Percentiles rank a stretch among this genome's conserved stretches.
Conservation (phyloP, 2,329 filamentous ascomycete species). For the Alternaria atra region DNA sequence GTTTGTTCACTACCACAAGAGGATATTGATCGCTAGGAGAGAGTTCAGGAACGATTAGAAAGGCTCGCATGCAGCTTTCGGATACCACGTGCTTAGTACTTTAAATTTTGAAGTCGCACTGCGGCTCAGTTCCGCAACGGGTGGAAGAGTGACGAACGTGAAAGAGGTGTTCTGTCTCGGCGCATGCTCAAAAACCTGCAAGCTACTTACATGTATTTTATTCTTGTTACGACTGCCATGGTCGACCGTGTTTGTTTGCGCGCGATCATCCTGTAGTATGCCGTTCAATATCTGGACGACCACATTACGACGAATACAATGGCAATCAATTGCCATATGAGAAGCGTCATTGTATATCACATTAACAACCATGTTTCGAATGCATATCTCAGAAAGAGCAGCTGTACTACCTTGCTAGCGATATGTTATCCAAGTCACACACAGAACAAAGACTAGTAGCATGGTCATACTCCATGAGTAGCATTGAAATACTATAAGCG, state of each 20-base stretch:
- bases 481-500: conserved; percentile 10
- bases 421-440: neutral
- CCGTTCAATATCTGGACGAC: neutral
- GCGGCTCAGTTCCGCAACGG: neutral
- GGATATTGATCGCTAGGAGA: neutral
- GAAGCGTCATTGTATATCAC: neutral
- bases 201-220: neutral
- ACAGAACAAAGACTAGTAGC: neutral
- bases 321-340: neutral
- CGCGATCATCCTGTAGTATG: neutral
- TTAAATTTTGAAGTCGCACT: neutral
- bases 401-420: neutral
- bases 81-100: neutral
- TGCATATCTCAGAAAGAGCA: neutral
- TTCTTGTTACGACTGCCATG: neutral
- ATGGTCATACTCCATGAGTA: conserved; percentile 1
- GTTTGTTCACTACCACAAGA: neutral
- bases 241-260: neutral
- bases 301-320: neutral
- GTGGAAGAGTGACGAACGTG: neutral
- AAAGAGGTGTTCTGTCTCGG: neutral
- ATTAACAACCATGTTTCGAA: neutral
- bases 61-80: neutral
- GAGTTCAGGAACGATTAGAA: neutral
- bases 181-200: neutral